Base-by-base conservation (phyloP, 495 filamentous ascomycete species). In the Xylaria bambusicola region DNA sequence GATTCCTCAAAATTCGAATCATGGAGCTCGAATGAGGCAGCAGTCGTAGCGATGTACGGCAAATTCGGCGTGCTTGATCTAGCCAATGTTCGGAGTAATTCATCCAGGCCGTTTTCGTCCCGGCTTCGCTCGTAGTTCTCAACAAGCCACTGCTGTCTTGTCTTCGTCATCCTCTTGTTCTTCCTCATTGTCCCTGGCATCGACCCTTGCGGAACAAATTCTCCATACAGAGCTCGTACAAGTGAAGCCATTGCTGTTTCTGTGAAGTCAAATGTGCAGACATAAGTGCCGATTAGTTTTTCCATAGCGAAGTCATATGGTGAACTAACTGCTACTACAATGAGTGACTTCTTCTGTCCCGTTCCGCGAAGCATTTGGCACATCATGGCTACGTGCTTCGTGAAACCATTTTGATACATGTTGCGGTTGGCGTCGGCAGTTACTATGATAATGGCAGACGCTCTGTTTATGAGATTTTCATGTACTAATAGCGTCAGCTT, bases 241-340 rank as follows among this genome's bases (percentile, higher is more conserved):
- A 96, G 75, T 2, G 91, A 88, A 53, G 86, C 84, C 76, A 96
- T 82, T 21, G 92, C 91, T 0, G 89, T 93, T 63, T 96, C 92
- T 3, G 92, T 96, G 68, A 94, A 95, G 75, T 96, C 92, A 66
- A 93, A 96, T 0, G 92, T 96, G 74, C 92, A 96, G 47, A 96
- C 80, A 67, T 95, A 96, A 3, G 92, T 95, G 8, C 88, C 88
- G 27, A 96, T 90, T 3, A 86, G 81, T 52, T 86, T 84, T 60
- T 96, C 92, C 85, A 90, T 92, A n/a, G 90, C 92, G 71, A 96
- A 96, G 71, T 96, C 92, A 71, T 95, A 96, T 1, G 92, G 92
- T 7, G 91, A 95, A 72, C 90, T 95, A 52, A 92, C 90, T 2
- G 91, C 86, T n/a, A 96, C 86, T 29, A 95, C 92, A 40, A 95